Base-by-base conservation (phyloP, 305 asterid species). In the Vinca major region DNA sequence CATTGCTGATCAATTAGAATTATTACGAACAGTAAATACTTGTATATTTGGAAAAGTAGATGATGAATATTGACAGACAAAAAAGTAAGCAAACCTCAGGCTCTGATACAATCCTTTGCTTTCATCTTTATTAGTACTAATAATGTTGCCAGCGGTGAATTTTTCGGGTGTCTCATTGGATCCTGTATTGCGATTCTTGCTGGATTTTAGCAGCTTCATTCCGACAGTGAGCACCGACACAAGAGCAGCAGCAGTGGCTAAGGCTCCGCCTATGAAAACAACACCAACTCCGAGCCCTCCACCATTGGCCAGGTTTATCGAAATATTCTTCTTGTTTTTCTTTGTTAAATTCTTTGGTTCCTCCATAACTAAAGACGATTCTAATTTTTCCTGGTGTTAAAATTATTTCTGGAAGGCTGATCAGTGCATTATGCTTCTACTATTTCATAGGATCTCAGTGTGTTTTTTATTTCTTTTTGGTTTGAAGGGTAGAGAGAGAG, bases 251-350 rank as follows among this genome's bases (percentile, higher is more conserved):
- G 33, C 90, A 62, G 90, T 78, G 48, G 85, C 88, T 80, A 86
- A 79, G 36, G 82, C 95, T 33, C 95, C 95, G 47, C 89, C 88
- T 54, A 89, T 72, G 72, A 88, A 71, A 69, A 87, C 58, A 51
- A 87, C 73, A 66, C 84, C 61, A 19, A 56, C 85, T 71, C 86
- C 91, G 61, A 80, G 58, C 6, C 82, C 84, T 13, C 83, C 82
- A 12, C 84, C 86, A 36, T 51, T 26, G 13, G 77, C 79, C 8
- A 74, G 7, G 43, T 68, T 87, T 2, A 86, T 11, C 17, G 58
- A 74, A 26, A 26, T 60, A 49, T 65, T 83, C 64, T 76, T 66
- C 75, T 69, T 72, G 0, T 66, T 21, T 71, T 37, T 60, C 68
- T 57, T 66, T 11, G 0, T 4, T 55, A 55, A 21, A 6, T 13